A percentile compares a stretch with the other conserved stretches of the same genome.
phyloP scores from a whole-genome alignment of 352 stramenopile genomes.

The Globisporangium nodosum region DNA sequence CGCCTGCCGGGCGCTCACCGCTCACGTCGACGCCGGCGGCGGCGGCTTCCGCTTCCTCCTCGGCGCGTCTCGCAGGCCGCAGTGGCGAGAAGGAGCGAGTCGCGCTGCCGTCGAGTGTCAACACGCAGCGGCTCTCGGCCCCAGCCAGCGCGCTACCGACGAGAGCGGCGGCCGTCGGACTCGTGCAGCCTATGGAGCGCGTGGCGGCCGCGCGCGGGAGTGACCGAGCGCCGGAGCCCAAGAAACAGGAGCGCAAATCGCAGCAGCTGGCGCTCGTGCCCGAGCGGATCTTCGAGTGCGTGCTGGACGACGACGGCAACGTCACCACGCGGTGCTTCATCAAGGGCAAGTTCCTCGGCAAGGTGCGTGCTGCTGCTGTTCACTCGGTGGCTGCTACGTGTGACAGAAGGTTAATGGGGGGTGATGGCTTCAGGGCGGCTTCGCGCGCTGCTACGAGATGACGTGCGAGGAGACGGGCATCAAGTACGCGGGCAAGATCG shows the following conservation, averaged over 20 bases:
- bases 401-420: no score
- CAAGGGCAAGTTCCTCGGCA: slow-evolving; percentile 93
- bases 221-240: not conserved
- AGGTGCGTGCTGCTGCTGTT: slow-evolving; percentile 36
- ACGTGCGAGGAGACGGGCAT: slow-evolving; percentile 90
- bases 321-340: slow-evolving; percentile 78
- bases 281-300: slow-evolving; percentile 62
- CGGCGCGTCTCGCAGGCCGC: no score
- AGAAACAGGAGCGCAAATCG: slow-evolving; percentile 5
- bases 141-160: not conserved
- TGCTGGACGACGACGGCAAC: slow-evolving; percentile 42
- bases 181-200: slow-evolving; percentile 9
- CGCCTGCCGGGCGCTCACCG: no score
- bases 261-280: slow-evolving; percentile 21
- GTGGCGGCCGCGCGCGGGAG: not conserved
- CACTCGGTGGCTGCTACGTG: not conserved
- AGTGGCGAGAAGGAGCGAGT: not conserved
- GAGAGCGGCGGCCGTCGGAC: slow-evolving; percentile 4
- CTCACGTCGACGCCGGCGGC: not conserved
- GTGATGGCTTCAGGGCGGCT: slow-evolving; percentile 75
- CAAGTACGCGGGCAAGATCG: slow-evolving; percentile 96
- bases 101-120: slow-evolving; percentile 9
- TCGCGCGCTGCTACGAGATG: slow-evolving; percentile 97
- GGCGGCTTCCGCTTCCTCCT: not conserved
- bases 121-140: slow-evolving; percentile 8